Base-by-base conservation (phyloP, 2,329 filamentous ascomycete genomes). In the Aureobasidium vineae region DNA sequence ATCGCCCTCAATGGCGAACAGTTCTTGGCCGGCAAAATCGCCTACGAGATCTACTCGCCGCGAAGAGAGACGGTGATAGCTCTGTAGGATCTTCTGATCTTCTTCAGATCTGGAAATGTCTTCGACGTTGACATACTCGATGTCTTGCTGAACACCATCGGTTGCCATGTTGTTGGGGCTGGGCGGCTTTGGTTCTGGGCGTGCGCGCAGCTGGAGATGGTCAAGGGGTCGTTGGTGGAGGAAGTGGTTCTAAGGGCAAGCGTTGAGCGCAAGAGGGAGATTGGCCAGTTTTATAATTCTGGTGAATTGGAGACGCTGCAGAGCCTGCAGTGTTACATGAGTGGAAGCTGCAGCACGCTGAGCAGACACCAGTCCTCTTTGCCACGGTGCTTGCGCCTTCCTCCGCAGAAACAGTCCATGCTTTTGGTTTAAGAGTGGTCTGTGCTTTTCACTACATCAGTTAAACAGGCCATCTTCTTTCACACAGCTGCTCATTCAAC, bases 1-100 rank as follows among this genome's bases (percentile, higher is more conserved):
- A 71, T 93, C 89, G 36, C 89, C 89, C 69, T 92, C 88, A 36
- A 92, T 83, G 26, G 89, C 79, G 73, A 92, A 92, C 13, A 88
- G 80, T 73, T 91, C 89, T 68, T 85, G 86, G 26, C 90, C 89
- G 3, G 88, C 88, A 76, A 90, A 92, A 73, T 92, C 90, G 47
- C 90, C 88, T 4, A 92, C 85, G 2, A 92, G 82, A 70, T 91
- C 88, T 33, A 90, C 81, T 59, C 77, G 77, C 64, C 81, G 76
- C 7, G 81, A 79, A 15, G 75, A 70, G 4, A 81, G 74, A 15
- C 71, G 72, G 67, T 76, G 78, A 72, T 84, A 84, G 23, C 38
- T 45, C 23, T 64, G 33, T n/a, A 64, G 36, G 16, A 54, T 33
- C 5, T 38, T 64, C 8, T 63, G 43, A 13, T 63, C 45, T 31